Base-by-base conservation (phyloP, 306 rosid genomes). In the Quercus wislizeni region DNA sequence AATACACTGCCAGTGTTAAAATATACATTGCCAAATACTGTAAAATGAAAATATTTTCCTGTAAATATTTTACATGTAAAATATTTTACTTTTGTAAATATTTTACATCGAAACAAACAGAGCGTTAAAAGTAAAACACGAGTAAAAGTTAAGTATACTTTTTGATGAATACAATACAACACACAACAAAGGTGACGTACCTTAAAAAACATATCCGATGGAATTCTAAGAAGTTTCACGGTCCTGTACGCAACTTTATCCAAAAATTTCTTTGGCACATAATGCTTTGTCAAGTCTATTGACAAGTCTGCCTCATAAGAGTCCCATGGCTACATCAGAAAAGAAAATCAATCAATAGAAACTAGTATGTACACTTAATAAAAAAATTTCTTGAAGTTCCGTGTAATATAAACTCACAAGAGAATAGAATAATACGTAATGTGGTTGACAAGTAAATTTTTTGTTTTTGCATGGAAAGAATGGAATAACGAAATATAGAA, bases 251-350 rank as follows among this genome's bases (percentile, higher is more conserved):
- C 98, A 31, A 87, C 13, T 85, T 81, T 93, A 77, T 93, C 98
- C 84, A 76, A 19, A 68, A 91, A 88, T 25, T 70, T 80, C 74
- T 86, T 91, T 14, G 98, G 98, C 55, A 80, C 90, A 54, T 93
- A 97, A 68, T 91, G 98, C 80, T 88, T 91, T 59, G 77, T 84
- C 82, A 93, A 74, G 83, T 91, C 98, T 13, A 93, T 86, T 21
- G 97, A 89, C 19, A 90, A 6, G 59, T 93, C 84, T 18, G 97
- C 78, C 11, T 30, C 58, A 61, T 93, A 93, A 72, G 90, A 85
- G 27, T 93, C 93, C 94, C 97, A 86, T n/a, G 98, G 98, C 97
- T 93, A 71, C 82, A 83, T 15, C 12, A 14, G 71, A 28, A 62
- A 28, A 62, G 64, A 57, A 58, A n/a, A 31, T 13, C 58, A 46